phyloP scores from a whole-genome alignment of 2,329 filamentous ascomycete species.

The Ascosphaera acerosa region DNA sequence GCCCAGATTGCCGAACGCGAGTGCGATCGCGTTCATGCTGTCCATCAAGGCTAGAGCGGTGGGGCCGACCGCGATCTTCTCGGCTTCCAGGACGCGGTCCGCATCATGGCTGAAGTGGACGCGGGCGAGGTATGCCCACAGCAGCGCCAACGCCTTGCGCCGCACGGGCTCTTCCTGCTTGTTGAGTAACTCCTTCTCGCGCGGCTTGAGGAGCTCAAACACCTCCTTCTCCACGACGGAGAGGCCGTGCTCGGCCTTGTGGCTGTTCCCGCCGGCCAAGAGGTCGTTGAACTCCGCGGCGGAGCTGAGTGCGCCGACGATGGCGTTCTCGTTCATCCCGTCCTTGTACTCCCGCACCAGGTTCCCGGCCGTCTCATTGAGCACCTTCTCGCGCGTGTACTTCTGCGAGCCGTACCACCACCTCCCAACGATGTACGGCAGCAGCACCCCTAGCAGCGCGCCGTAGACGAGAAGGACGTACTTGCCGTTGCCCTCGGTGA shows the following conservation, averaged over 20 bases:
- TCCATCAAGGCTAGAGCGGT: conserved; percentile 67
- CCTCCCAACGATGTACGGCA: conserved; percentile 80
- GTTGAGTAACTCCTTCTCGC: conserved; percentile 53
- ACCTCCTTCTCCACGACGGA: conserved; percentile 66
- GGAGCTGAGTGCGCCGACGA: conserved; percentile 56
- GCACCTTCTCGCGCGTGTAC: conserved; percentile 75
- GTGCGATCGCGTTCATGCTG: conserved; percentile 61
- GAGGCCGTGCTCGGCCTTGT: conserved; percentile 50
- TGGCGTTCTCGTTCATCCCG: conserved; percentile 50
- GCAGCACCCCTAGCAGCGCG: conserved; percentile 58
- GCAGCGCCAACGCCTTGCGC: conserved; percentile 63
- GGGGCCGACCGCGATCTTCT: conserved; percentile 75
- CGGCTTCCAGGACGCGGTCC: conserved; percentile 49
- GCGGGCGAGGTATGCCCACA: conserved; percentile 89
- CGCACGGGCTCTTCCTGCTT: conserved; percentile 56
- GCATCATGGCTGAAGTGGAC: conserved; percentile 63
- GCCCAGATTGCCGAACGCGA: conserved; percentile 62
- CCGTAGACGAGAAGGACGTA: conserved; percentile 85
- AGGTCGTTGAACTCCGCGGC: conserved; percentile 65
- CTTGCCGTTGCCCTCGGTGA: conserved; percentile 84
- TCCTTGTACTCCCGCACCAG: conserved; percentile 87
- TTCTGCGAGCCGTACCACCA: conserved; percentile 98
- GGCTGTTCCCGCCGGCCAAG: conserved; percentile 44
- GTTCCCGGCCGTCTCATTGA: conserved; percentile 81
- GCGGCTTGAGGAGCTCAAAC: conserved; percentile 38